Evolutionary conservation across 371 early-diverging fungal genomes (phyloP).

Genomic region (Apophysomyces variabilis): DNA sequence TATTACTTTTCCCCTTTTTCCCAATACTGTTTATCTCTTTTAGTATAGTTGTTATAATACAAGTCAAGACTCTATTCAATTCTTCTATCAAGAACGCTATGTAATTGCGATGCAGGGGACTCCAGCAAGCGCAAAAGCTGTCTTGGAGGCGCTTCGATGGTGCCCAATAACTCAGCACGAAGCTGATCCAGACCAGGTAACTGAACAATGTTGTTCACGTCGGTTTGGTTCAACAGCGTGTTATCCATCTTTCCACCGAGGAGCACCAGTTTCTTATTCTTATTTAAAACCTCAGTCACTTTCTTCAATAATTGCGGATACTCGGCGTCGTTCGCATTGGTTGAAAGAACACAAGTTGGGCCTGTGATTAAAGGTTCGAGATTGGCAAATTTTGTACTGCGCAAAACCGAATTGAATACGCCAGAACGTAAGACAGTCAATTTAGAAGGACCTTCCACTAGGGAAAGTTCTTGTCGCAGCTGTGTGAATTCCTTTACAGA

Average conservation of each 20-base stretch:
- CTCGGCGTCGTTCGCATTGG: constrained; percentile 44
- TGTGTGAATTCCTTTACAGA: constrained; percentile 62
- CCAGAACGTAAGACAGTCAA: constrained; percentile 60
- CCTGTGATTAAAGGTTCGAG: constrained; percentile 59
- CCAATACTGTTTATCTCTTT: background rate
- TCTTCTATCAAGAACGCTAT: constrained; percentile 54
- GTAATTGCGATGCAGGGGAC: constrained; percentile 49
- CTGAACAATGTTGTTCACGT: constrained; percentile 58
- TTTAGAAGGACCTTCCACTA: constrained; percentile 28
- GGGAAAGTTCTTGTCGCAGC: constrained; percentile 57
- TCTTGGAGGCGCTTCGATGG: constrained; percentile 63
- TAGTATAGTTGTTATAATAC: background rate
- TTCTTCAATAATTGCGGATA: constrained; percentile 50
- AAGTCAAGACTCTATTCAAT: constrained; percentile 12
- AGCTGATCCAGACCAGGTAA: constrained; percentile 61
- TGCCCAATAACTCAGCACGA: constrained; percentile 60
- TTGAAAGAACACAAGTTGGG: constrained; percentile 61
- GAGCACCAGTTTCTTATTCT: constrained; percentile 66
- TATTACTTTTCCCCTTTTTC: too few relatives aligned
- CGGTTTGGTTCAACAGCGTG: constrained; percentile 54
- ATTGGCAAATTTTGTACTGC: constrained; percentile 60
- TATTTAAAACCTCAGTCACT: constrained; percentile 51
- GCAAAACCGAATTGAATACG: constrained; percentile 58
- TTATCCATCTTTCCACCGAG: constrained; percentile 70
- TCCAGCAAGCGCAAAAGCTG: constrained; percentile 57